Conservation (phyloP, 2,329 filamentous ascomycete species). For the Stemphylium lycopersici region DNA sequence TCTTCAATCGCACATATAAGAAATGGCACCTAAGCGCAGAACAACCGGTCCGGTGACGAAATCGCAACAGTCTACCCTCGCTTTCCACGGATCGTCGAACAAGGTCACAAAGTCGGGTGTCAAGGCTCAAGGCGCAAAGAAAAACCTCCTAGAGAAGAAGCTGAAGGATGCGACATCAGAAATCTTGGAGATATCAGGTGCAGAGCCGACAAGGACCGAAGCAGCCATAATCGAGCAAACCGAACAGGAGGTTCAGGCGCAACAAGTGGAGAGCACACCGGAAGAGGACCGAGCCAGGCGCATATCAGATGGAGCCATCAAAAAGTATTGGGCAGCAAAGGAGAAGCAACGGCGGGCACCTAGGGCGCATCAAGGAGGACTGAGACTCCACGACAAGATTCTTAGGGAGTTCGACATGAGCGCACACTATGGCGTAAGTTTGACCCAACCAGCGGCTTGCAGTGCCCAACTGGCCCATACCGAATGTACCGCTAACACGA, state of each 20-base stretch:
- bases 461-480: slow-evolving; percentile 30
- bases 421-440: slow-evolving; percentile 83
- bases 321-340: slow-evolving; percentile 76
- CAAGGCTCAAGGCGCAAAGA: slow-evolving; percentile 46
- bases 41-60: slow-evolving; percentile 52
- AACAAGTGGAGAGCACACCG: slow-evolving; percentile 29
- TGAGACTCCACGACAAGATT: slow-evolving; percentile 81
- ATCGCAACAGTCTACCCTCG: slow-evolving; percentile 66
- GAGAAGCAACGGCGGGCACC: slow-evolving; percentile 72
- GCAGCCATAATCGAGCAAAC: slow-evolving; percentile 49
- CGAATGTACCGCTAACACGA: slow-evolving; percentile 18
- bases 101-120: slow-evolving; percentile 64
- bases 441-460: background rate
- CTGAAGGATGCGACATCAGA: slow-evolving; percentile 37
- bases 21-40: slow-evolving; percentile 56
- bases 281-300: slow-evolving; percentile 66
- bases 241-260: slow-evolving; percentile 40
- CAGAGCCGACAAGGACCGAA: slow-evolving; percentile 48
- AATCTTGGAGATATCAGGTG: slow-evolving; percentile 25
- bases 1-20: slow-evolving; percentile 6
- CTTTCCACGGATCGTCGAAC: slow-evolving; percentile 63
- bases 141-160: slow-evolving; percentile 46
- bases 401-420: slow-evolving; percentile 91
- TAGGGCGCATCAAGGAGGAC: slow-evolving; percentile 76
- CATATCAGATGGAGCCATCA: slow-evolving; percentile 71